Conservation (phyloP, 495 filamentous ascomycete genomes). For the Penicillium subrubescens region DNA sequence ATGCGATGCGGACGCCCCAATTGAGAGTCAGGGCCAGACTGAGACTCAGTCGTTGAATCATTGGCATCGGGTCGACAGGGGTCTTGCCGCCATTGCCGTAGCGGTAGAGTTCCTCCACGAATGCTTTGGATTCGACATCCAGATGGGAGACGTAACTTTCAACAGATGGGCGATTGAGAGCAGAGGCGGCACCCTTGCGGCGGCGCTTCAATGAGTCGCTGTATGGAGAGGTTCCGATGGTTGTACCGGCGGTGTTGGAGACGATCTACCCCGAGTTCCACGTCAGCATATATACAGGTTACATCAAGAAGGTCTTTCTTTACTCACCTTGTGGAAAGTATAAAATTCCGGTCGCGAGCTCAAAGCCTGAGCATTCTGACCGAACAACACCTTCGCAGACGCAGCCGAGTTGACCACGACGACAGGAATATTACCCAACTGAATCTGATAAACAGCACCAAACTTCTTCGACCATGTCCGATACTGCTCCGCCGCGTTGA, state of each 20-base stretch:
- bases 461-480: constrained; percentile 58
- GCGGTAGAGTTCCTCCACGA: constrained; percentile 59
- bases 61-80: constrained; percentile 60
- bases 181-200: constrained; percentile 64
- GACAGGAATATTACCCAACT: constrained; percentile 62
- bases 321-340: constrained; percentile 63
- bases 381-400: constrained; percentile 58
- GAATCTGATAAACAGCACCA: constrained; percentile 65
- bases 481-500: constrained; percentile 63
- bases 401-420: constrained; percentile 63
- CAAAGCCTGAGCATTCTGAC: constrained; percentile 59
- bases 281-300: not conserved
- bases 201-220: constrained; percentile 63
- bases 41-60: constrained; percentile 60
- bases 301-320: not conserved
- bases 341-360: constrained; percentile 63
- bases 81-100: constrained; percentile 54
- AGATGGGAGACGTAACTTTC: constrained; percentile 62
- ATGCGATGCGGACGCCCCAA: constrained; percentile 61
- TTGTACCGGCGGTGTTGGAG: constrained; percentile 64
- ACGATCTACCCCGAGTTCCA: constrained; percentile 46
- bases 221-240: constrained; percentile 66
- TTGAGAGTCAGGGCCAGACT: constrained; percentile 62
- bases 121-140: constrained; percentile 60
- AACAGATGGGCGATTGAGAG: constrained; percentile 63